These are phyloP conservation scores for Chrysosporium keratinophilum DNA, from an alignment of 2,329 filamentous ascomycete species.

Conservation along the genomic window DNA sequence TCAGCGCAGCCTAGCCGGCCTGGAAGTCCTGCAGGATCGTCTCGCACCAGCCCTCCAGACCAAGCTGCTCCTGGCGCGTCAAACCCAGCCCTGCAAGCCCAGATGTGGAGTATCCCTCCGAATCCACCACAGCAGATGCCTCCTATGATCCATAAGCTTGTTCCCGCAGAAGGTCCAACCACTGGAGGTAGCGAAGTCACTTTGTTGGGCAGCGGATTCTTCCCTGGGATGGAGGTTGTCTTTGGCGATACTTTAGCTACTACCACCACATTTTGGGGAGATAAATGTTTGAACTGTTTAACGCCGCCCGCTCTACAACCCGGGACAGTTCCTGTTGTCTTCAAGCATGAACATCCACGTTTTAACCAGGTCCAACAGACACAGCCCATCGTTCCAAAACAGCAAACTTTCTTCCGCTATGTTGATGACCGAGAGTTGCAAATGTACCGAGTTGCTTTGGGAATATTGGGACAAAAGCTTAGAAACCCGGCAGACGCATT, in stretches of 20 bases:
- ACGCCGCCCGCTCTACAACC: conserved; percentile 59
- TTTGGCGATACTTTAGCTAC: conserved; percentile 63
- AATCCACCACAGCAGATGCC: conserved; percentile 43
- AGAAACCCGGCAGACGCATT: conserved; percentile 40
- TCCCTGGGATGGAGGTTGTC: conserved; percentile 68
- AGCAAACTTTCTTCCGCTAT: conserved; percentile 58
- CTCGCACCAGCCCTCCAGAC: conserved; percentile 31
- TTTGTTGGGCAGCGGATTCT: conserved; percentile 69
- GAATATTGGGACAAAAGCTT: conserved; percentile 39
- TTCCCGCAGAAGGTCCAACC: conserved; percentile 70
- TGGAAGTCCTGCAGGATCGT: conserved; percentile 50
- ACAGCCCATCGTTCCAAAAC: conserved; percentile 38
- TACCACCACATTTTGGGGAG: conserved; percentile 70
- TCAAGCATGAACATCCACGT: conserved; percentile 47
- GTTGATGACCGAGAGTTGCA: conserved; percentile 41
- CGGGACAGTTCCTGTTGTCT: conserved; percentile 60
- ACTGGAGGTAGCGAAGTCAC: conserved; percentile 81
- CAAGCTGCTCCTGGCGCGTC: conserved; percentile 23
- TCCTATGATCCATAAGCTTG: conserved; percentile 68
- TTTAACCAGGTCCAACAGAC: conserved; percentile 38
- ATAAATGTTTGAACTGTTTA: conserved; percentile 68
- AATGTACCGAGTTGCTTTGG: conserved; percentile 37
- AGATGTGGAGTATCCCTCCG: conserved; percentile 44
- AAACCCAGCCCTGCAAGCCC: conserved; percentile 40
- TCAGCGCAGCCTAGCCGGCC: conserved; percentile 67